Evolutionary conservation across 2,329 filamentous ascomycete species (phyloP).

Genomic region (Fusarium lyarnte): DNA sequence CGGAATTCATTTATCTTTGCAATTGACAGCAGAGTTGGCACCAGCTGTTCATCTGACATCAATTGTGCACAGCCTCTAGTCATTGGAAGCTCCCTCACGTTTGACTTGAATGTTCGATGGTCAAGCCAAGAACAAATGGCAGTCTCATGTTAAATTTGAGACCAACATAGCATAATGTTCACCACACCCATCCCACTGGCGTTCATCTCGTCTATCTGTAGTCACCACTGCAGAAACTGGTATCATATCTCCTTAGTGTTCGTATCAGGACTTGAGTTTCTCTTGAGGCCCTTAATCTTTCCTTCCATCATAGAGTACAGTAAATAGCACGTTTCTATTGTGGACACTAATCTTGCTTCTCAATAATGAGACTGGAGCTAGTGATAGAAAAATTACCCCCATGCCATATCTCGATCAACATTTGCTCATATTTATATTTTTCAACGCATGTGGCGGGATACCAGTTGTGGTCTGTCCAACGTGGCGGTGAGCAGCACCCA

Average conservation of each 20-base stretch:
- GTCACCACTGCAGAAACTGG: neutral
- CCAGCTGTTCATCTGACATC: neutral
- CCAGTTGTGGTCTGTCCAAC: neutral
- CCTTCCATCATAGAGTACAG: fast-evolving
- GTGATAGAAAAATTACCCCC: neutral
- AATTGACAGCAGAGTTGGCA: fast-evolving
- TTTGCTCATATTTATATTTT: neutral
- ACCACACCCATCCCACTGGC: fast-evolving
- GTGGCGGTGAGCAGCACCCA: neutral
- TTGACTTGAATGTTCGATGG: neutral
- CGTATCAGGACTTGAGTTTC: fast-evolving
- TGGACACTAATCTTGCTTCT: fast-evolving
- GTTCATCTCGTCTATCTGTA: too few relatives aligned
- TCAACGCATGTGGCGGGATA: neutral
- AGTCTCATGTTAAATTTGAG: fast-evolving
- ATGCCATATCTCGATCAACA: neutral
- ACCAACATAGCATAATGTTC: neutral
- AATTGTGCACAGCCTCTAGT: fast-evolving
- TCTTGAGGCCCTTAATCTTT: fast-evolving
- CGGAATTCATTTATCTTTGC: fast-evolving
- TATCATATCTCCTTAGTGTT: neutral
- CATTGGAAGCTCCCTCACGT: neutral
- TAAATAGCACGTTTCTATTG: fast-evolving
- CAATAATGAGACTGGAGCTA: neutral
- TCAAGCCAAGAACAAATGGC: fast-evolving